Evolutionary conservation across 2,329 filamentous ascomycete genomes (phyloP), one percentile per base, ranked within the genome.

Genomic region (Trichophyton benhamiae): DNA sequence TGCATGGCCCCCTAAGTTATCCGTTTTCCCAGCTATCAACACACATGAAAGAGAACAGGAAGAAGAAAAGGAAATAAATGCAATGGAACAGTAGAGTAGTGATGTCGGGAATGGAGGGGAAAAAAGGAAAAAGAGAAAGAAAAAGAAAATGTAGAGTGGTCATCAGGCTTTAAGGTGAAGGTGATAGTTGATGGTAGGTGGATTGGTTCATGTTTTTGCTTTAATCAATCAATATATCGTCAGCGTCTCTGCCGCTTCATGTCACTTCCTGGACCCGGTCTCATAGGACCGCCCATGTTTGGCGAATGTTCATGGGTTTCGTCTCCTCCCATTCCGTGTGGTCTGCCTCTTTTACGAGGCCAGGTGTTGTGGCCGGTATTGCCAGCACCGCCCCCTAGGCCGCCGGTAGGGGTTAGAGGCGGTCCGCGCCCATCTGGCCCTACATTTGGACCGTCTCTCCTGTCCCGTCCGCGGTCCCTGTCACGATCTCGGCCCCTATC

Each of bases 211-310:
- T 48, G 5, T n/a, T n/a, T 2, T 46, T 46, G 42, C 46, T 13
- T 22, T 17, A 5, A 30, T 30, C 27, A 22, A 30, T 30, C 6
- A 22, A 20, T 38, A 8, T 9, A 17, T 57, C 46, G 11, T 46
- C 58, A 63, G 58, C 65, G 61, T 64, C 66, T 74, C 53, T 72
- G 62, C 63, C 69, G 61, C 62, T 63, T 68, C 58, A 55, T 64
- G 33, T 64, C 67, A 63, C 49, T 65, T 15, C 41, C 41, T 44
- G 41, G 41, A 44, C 62, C 64, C 15, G 58, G 58, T 57, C 65
- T 63, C 48, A 59, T 57, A 17, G 61, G 58, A 20, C 53, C 61
- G 13, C 59, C 57, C 27, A 36, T 46, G 17, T 3, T 49, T 22
- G 58, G 58, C 3, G 58, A 44, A 17, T 58, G 60, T 11, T 62